Conservation (phyloP, 1,139 yeast species). For the Pichia sp. region DNA sequence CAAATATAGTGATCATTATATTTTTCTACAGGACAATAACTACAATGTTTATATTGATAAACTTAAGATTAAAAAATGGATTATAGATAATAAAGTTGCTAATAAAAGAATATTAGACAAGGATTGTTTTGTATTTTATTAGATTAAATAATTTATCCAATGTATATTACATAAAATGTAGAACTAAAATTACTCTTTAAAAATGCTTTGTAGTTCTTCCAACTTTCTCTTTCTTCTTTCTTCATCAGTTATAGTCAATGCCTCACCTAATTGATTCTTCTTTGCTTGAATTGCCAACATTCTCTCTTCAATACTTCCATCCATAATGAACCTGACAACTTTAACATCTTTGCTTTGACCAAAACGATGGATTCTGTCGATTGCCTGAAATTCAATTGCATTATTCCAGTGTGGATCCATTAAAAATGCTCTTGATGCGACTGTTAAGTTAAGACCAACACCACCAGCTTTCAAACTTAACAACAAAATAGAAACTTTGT, state of each 20-base stretch:
- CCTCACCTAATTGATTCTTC: conserved; percentile 80
- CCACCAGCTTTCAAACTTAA: conserved; percentile 92
- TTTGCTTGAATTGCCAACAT: conserved; percentile 85
- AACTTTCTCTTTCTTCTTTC: conserved; percentile 65
- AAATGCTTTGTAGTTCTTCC: conserved; percentile 75
- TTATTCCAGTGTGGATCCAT: conserved; percentile 99
- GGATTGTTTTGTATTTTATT: conserved; percentile 10
- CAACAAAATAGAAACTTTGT: conserved; percentile 51
- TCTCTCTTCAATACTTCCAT: conserved; percentile 81
- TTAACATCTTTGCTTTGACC: conserved; percentile 75
- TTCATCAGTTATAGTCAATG: conserved; percentile 72
- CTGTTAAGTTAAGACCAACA: conserved; percentile 84
- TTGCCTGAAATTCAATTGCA: conserved; percentile 90
- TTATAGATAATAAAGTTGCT: conserved; percentile 19
- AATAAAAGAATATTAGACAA: conserved; percentile 4
- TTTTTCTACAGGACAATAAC: conserved; percentile 20
- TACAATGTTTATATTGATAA: conserved; percentile 24
- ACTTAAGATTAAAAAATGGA: conserved; percentile 26
- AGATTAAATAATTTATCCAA: neutral
- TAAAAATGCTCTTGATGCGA: conserved; percentile 80
- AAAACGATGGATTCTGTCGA: conserved; percentile 87
- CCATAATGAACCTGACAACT: conserved; percentile 75
- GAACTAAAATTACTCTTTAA: conserved; percentile 27
- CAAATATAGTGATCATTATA: conserved; percentile 16
- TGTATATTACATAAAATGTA: neutral